Percentiles rank a stretch among this genome's conserved stretches.
These are phyloP conservation scores for Tolypocladium cylindrosporum DNA, from an alignment of 2,329 filamentous ascomycete genomes.

Conservation along the genomic window DNA sequence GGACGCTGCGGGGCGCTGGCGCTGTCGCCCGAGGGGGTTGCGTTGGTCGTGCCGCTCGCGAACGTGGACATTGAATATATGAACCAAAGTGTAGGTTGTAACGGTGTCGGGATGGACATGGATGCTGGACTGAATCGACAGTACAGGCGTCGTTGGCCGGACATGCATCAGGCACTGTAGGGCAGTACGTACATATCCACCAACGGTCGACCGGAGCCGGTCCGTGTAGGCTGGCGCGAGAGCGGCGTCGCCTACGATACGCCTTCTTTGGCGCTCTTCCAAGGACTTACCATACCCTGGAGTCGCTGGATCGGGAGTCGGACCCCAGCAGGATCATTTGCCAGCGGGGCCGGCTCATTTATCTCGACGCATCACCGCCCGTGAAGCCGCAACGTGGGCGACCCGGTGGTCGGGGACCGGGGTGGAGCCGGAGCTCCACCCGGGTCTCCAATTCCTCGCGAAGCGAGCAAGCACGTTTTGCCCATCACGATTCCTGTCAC, in stretches of 20 bases:
- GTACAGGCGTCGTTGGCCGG: background rate
- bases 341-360: background rate
- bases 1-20: slow-evolving; percentile 27
- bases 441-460: background rate
- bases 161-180: too few species aligned
- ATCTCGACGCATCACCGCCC: background rate
- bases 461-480: background rate
- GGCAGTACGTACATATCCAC: too few species aligned
- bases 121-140: background rate
- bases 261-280: background rate
- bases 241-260: background rate
- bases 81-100: background rate
- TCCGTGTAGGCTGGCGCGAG: too few species aligned
- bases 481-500: background rate
- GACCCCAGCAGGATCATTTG: background rate
- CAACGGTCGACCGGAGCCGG: too few species aligned
- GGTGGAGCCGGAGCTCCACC: background rate
- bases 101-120: background rate
- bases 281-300: background rate
- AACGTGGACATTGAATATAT: background rate
- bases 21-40: slow-evolving; percentile 33
- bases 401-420: background rate
- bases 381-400: background rate
- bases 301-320: background rate
- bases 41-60: slow-evolving; percentile 25